phyloP scores from a whole-genome alignment of 2,329 filamentous ascomycete genomes.

The Alternaria incomplexa region DNA sequence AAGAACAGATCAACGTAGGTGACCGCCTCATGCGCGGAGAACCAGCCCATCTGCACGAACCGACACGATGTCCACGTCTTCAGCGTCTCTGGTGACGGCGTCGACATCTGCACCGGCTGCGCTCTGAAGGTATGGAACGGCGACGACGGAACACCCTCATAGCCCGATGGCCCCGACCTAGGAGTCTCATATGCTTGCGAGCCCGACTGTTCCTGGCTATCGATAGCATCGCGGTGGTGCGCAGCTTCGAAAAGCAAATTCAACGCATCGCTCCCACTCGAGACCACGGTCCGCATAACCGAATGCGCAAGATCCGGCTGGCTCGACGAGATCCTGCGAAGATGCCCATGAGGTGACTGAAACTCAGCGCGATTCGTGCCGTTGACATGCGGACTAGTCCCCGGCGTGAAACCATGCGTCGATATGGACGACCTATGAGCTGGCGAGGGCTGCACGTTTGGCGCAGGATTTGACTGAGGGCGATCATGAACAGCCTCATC shows the following conservation, averaged over 20 bases:
- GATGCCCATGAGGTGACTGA: slow-evolving; percentile 35
- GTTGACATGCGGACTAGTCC: slow-evolving; percentile 33
- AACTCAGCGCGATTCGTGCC: slow-evolving; percentile 33
- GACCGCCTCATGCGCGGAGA: slow-evolving; percentile 61
- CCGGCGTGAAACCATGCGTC: slow-evolving; percentile 31
- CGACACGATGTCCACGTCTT: slow-evolving; percentile 57
- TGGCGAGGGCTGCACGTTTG: slow-evolving; percentile 23
- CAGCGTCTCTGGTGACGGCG: slow-evolving; percentile 49
- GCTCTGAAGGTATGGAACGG: slow-evolving; percentile 43
- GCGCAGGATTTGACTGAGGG: slow-evolving; percentile 13
- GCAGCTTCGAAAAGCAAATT: slow-evolving; percentile 61
- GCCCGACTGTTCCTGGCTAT: slow-evolving; percentile 37
- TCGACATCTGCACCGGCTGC: slow-evolving; percentile 48
- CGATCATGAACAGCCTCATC: slow-evolving; percentile 13
- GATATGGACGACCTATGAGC: slow-evolving; percentile 34
- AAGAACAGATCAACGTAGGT: slow-evolving; percentile 61
- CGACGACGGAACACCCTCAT: slow-evolving; percentile 30
- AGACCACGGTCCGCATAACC: slow-evolving; percentile 58
- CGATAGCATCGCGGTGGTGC: slow-evolving; percentile 45
- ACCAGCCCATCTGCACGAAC: slow-evolving; percentile 63
- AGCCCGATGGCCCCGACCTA: slow-evolving; percentile 36
- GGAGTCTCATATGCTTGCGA: slow-evolving; percentile 50
- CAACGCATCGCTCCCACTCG: slow-evolving; percentile 60
- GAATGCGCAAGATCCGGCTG: slow-evolving; percentile 48
- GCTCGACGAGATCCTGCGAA: slow-evolving; percentile 42